These are phyloP conservation scores for Albifimbria verrucaria DNA, from an alignment of 2,329 filamentous ascomycete genomes.

Conservation along the genomic window DNA sequence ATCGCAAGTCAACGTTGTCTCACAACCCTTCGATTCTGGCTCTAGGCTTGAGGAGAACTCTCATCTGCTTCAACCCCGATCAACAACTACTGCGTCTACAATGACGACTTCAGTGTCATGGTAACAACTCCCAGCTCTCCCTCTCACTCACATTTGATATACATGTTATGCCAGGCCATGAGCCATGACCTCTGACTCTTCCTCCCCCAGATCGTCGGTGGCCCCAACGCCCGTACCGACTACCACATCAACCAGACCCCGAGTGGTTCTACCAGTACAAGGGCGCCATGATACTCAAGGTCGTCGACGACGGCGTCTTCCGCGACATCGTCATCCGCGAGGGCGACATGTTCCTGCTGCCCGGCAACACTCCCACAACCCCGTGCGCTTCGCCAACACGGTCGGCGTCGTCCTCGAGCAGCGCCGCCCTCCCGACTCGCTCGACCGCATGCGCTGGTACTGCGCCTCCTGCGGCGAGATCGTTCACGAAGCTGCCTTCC, in stretches of 20 bases:
- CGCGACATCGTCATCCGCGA: slow-evolving; percentile 86
- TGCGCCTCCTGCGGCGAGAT: slow-evolving; percentile 66
- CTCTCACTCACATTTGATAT: background rate
- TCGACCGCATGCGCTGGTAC: slow-evolving; percentile 90
- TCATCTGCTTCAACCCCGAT: slow-evolving; percentile 91
- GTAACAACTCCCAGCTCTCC: slow-evolving; percentile 32
- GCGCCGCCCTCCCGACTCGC: slow-evolving; percentile 62
- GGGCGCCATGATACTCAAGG: slow-evolving; percentile 90
- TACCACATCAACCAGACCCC: slow-evolving; percentile 97
- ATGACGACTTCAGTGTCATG: slow-evolving; percentile 80
- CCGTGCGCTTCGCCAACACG: slow-evolving; percentile 87
- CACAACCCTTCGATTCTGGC: slow-evolving; percentile 4
- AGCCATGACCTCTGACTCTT: slow-evolving; percentile 3
- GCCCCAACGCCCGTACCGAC: slow-evolving; percentile 92
- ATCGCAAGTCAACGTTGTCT: slow-evolving; percentile 9
- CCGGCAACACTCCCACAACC: slow-evolving; percentile 96
- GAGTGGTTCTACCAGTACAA: slow-evolving; percentile 99
- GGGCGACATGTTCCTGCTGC: slow-evolving; percentile 90
- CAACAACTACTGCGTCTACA: slow-evolving; percentile 97
- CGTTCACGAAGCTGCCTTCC: slow-evolving; percentile 83
- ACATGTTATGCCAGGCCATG: too few species aligned
- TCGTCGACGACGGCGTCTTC: slow-evolving; percentile 71
- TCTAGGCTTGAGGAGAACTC: slow-evolving; percentile 84
- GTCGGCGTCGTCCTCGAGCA: slow-evolving; percentile 95
- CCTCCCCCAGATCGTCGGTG: slow-evolving; percentile 72